Conservation (phyloP, 2,329 filamentous ascomycete species). For the Pseudogymnoascus destructans region DNA sequence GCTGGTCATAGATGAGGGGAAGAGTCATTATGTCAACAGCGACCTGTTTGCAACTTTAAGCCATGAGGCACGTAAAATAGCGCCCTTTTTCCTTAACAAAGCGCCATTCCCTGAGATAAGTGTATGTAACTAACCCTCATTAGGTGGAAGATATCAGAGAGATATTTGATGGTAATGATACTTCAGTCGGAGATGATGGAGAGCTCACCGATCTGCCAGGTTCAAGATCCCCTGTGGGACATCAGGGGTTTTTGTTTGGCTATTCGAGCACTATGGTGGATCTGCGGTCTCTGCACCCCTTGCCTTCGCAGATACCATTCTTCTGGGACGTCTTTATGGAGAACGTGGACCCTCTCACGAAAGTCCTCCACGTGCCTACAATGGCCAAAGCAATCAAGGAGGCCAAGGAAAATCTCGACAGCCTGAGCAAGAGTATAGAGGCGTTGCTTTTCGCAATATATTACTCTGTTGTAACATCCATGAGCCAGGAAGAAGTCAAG, state of each 20-base stretch:
- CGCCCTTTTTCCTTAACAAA: neutral
- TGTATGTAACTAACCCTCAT: neutral
- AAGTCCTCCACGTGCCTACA: conserved; percentile 57
- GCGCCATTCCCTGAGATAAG: neutral
- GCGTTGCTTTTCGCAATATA: conserved; percentile 43
- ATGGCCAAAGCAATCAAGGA: conserved; percentile 48
- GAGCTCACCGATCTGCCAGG: conserved; percentile 17
- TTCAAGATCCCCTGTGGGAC: conserved; percentile 30
- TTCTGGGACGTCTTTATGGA: conserved; percentile 62
- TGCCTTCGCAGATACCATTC: conserved; percentile 49
- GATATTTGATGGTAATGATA: conserved; percentile 22
- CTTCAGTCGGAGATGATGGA: conserved; percentile 16
- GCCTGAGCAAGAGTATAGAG: conserved; percentile 34
- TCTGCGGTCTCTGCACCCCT: conserved; percentile 49
- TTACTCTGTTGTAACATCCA: conserved; percentile 37
- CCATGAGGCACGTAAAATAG: conserved; percentile 45
- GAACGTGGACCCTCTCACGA: conserved; percentile 61
- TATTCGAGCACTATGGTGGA: conserved; percentile 60
- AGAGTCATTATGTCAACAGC: conserved; percentile 61
- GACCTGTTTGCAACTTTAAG: conserved; percentile 61
- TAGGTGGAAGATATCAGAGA: conserved; percentile 23
- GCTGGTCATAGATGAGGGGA: conserved; percentile 55
- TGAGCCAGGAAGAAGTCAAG: conserved; percentile 21
- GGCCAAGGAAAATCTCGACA: conserved; percentile 45
- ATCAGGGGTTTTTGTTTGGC: conserved; percentile 61